Conservation (phyloP, 2,329 filamentous ascomycete genomes). For the Chaetothyriales sp. region DNA sequence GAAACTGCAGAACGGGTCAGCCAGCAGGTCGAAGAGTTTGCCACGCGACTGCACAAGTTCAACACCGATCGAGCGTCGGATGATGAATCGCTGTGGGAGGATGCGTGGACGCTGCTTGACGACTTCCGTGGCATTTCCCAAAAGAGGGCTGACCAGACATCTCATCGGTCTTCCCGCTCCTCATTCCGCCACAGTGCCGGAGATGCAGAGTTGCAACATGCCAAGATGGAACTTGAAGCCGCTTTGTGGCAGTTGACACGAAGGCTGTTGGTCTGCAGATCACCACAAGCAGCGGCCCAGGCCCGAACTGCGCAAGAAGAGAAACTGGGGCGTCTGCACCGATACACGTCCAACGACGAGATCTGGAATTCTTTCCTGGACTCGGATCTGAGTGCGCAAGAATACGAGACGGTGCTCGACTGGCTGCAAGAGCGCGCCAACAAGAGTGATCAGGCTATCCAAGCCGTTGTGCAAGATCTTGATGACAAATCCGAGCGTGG, state of each 20-base stretch:
- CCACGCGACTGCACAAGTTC: slow-evolving; percentile 67
- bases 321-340: slow-evolving; percentile 32
- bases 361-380: slow-evolving; percentile 63
- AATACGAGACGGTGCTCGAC: slow-evolving; percentile 66
- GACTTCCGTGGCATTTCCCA: slow-evolving; percentile 47
- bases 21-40: slow-evolving; percentile 76
- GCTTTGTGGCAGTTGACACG: slow-evolving; percentile 55
- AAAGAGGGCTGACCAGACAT: slow-evolving; percentile 22
- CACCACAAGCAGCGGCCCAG: slow-evolving; percentile 34
- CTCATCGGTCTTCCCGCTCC: background rate
- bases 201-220: slow-evolving; percentile 31
- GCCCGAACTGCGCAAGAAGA: slow-evolving; percentile 27
- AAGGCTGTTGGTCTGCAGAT: slow-evolving; percentile 66
- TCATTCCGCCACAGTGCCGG: slow-evolving; percentile 5
- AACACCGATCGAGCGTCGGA: slow-evolving; percentile 28
- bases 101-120: slow-evolving; percentile 55
- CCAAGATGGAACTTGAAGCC: slow-evolving; percentile 64
- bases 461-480: slow-evolving; percentile 61
- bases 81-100: slow-evolving; percentile 33
- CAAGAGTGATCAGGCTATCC: slow-evolving; percentile 58
- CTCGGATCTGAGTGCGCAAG: slow-evolving; percentile 57
- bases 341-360: slow-evolving; percentile 47
- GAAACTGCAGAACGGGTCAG: slow-evolving; percentile 56
- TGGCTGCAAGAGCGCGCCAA: slow-evolving; percentile 56
- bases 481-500: slow-evolving; percentile 64